phyloP scores from a whole-genome alignment of 2,329 filamentous ascomycete species.

The Neopestalotiopsis rosae region DNA sequence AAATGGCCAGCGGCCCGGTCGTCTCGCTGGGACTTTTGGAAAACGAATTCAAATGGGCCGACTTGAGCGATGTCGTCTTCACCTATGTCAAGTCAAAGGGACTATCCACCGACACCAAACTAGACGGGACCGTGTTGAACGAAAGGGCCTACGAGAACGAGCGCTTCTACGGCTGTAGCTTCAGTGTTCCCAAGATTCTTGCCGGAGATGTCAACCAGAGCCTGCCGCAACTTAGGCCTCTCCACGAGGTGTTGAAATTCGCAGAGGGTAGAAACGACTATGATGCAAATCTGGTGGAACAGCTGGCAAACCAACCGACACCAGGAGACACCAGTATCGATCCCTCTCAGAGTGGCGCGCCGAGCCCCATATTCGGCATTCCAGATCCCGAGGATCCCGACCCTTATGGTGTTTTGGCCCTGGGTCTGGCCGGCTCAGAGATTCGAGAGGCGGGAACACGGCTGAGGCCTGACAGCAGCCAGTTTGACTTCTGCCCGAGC shows the following conservation, averaged over 20 bases:
- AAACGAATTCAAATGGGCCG: slow-evolving; percentile 55
- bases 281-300: slow-evolving; percentile 70
- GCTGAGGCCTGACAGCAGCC: slow-evolving; percentile 74
- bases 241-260: slow-evolving; percentile 85
- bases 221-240: slow-evolving; percentile 58
- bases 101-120: slow-evolving; percentile 58
- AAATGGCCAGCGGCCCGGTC: slow-evolving; percentile 77
- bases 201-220: slow-evolving; percentile 61
- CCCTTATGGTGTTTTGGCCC: slow-evolving; percentile 85
- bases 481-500: slow-evolving; percentile 81
- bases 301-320: slow-evolving; percentile 68
- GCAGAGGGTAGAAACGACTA: slow-evolving; percentile 84
- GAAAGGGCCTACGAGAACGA: slow-evolving; percentile 66
- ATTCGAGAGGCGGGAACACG: slow-evolving; percentile 88
- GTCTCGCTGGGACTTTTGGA: slow-evolving; percentile 58
- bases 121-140: slow-evolving; percentile 61
- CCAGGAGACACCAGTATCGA: slow-evolving; percentile 75
- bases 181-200: slow-evolving; percentile 61
- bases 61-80: slow-evolving; percentile 59
- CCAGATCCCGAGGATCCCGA: slow-evolving; percentile 84
- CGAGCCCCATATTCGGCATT: slow-evolving; percentile 71
- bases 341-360: slow-evolving; percentile 43
- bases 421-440: slow-evolving; percentile 89
- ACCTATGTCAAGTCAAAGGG: slow-evolving; percentile 65
- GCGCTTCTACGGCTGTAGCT: slow-evolving; percentile 57